Percentiles rank a stretch among this genome's conserved stretches.
Evolutionary conservation across 495 filamentous ascomycete species (phyloP).

Genomic region (Cetradonia linearis): DNA sequence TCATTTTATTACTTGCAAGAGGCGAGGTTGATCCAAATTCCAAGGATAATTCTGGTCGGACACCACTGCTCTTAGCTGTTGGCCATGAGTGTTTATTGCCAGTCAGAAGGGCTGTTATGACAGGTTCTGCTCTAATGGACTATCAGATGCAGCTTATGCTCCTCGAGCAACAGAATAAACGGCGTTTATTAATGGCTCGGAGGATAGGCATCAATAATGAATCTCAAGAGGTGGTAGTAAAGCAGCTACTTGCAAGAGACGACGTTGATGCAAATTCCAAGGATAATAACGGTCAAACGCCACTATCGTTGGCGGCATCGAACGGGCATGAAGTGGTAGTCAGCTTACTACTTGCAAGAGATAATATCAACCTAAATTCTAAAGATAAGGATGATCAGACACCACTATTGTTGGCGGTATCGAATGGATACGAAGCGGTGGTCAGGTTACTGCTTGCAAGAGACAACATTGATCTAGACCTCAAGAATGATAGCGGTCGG

Average conservation of each 20-base stretch:
- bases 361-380: not conserved
- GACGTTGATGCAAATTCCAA: not conserved
- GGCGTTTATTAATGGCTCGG: not conserved
- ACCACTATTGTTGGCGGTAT: slow-evolving; percentile 7
- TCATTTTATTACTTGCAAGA: slow-evolving; percentile 15
- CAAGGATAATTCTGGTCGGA: not conserved
- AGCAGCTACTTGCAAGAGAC: slow-evolving; percentile 8
- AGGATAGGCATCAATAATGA: not conserved
- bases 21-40: not conserved
- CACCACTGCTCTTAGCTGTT: slow-evolving; percentile 12
- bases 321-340: not conserved
- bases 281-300: not conserved
- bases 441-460: slow-evolving; percentile 21
- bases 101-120: too few species aligned
- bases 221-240: too few species aligned
- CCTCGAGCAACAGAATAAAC: too few species aligned
- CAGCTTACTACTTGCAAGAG: not conserved
- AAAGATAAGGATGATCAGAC: not conserved
- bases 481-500: not conserved
- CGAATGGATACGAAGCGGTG: slow-evolving; percentile 22
- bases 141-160: too few species aligned
- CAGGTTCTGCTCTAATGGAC: too few species aligned
- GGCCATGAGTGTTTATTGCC: too few species aligned
- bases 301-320: not conserved
- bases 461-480: not conserved